phyloP scores from a whole-genome alignment of 148 eudicot genomes.

The Camellia japonica region DNA sequence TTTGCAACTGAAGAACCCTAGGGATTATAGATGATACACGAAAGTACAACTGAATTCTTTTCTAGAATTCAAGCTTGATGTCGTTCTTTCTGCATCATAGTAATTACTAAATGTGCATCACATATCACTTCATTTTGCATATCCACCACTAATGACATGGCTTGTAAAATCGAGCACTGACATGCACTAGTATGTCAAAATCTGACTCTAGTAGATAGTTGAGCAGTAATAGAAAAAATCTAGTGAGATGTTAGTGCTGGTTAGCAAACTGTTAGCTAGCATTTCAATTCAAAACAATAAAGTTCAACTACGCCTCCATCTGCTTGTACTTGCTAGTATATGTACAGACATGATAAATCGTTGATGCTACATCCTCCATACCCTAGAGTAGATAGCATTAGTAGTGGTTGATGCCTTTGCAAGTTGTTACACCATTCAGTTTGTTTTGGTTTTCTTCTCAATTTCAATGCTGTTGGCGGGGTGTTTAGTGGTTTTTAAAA shows the following conservation, averaged over 20 bases:
- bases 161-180: not conserved
- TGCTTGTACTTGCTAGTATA: not conserved
- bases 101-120: not conserved
- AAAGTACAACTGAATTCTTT: not conserved
- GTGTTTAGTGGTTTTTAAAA: not conserved
- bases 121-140: constrained; percentile 9
- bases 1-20: not conserved
- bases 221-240: constrained; percentile 3
- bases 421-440: not conserved
- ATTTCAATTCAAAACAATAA: not conserved
- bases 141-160: not conserved
- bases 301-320: not conserved
- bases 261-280: not conserved
- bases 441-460: not conserved
- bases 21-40: not conserved
- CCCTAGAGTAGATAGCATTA: not conserved
- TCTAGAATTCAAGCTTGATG: not conserved
- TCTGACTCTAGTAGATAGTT: constrained; percentile 6
- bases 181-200: constrained; percentile 3
- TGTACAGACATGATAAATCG: not conserved
- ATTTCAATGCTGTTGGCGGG: not conserved
- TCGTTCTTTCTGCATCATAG: not conserved
- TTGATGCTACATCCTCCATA: not conserved
- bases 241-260: not conserved
- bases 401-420: constrained; percentile 1